These are phyloP conservation scores for Bruguiera parviflora DNA, from an alignment of 345 rosid genomes.

Conservation along the genomic window DNA sequence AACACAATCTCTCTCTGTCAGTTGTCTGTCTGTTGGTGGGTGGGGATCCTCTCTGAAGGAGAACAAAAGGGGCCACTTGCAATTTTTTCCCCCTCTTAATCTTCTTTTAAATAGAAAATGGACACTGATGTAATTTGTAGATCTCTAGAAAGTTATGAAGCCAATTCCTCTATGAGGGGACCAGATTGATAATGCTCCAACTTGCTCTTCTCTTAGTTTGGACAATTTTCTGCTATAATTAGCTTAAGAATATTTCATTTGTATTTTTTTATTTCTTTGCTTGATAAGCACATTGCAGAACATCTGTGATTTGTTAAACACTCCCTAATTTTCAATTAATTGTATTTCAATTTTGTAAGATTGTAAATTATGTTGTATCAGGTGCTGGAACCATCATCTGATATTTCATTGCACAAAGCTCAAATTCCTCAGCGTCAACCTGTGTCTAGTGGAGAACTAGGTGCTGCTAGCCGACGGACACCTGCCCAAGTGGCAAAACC, in stretches of 20 bases:
- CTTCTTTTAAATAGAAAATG: no score
- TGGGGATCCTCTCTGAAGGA: no score
- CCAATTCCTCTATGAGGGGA: no score
- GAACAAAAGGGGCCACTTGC: no score
- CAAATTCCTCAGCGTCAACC: conserved; percentile 40
- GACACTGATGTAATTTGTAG: no score
- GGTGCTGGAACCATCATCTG: conserved; percentile 29
- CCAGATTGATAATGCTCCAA: no score
- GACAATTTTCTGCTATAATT: not conserved
- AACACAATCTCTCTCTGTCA: no score
- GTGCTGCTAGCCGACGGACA: conserved; percentile 29
- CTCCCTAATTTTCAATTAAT: not conserved
- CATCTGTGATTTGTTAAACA: not conserved
- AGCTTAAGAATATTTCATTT: not conserved
- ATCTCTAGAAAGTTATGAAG: no score
- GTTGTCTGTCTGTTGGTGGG: no score
- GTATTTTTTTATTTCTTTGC: not conserved
- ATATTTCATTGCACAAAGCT: conserved; percentile 35
- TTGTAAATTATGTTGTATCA: conserved; percentile 17
- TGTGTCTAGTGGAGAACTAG: conserved; percentile 29
- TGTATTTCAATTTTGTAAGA: not conserved
- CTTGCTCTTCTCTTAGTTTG: no score
- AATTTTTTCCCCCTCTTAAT: no score
- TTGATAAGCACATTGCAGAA: not conserved
- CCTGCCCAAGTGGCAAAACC: conserved; percentile 45